phyloP scores from a whole-genome alignment of 306 rosid species.

The Canavalia gladiata region DNA sequence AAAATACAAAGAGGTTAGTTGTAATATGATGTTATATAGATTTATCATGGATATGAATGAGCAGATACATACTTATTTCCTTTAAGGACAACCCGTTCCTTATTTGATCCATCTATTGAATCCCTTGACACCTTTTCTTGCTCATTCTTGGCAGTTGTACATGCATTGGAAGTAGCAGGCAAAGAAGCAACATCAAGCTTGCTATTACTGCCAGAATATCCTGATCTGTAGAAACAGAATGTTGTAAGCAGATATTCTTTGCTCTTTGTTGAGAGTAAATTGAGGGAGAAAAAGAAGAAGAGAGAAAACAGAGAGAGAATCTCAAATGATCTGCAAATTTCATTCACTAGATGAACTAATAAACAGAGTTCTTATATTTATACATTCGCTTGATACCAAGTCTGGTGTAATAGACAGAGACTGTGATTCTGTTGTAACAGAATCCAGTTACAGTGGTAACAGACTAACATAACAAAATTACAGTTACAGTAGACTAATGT shows the following conservation, averaged over 20 bases:
- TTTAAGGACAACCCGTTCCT: constrained; percentile 62
- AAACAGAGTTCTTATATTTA: not conserved
- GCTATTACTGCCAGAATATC: constrained; percentile 59
- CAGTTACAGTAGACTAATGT: not conserved
- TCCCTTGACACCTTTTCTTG: constrained; percentile 68
- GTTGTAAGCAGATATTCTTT: constrained; percentile 39
- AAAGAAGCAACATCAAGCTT: constrained; percentile 66
- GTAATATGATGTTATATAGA: constrained; percentile 14
- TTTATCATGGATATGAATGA: constrained; percentile 38
- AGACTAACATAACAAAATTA: not conserved
- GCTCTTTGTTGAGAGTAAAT: not conserved
- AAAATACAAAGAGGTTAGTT: constrained; percentile 14
- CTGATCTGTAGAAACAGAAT: constrained; percentile 63
- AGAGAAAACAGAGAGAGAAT: not conserved
- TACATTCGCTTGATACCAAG: not conserved
- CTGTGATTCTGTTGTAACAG: not conserved
- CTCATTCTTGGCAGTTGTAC: constrained; percentile 65
- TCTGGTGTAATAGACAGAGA: not conserved
- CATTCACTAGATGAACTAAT: not conserved
- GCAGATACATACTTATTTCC: constrained; percentile 71
- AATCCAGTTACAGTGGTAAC: not conserved
- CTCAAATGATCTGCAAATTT: not conserved
- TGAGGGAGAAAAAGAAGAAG: not conserved
- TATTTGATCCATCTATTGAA: constrained; percentile 61
- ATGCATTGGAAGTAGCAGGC: constrained; percentile 59